Evolutionary conservation across 805 yeast genomes (phyloP), one percentile per base, ranked within the genome.

Genomic region (Teunomyces gatunensis): DNA sequence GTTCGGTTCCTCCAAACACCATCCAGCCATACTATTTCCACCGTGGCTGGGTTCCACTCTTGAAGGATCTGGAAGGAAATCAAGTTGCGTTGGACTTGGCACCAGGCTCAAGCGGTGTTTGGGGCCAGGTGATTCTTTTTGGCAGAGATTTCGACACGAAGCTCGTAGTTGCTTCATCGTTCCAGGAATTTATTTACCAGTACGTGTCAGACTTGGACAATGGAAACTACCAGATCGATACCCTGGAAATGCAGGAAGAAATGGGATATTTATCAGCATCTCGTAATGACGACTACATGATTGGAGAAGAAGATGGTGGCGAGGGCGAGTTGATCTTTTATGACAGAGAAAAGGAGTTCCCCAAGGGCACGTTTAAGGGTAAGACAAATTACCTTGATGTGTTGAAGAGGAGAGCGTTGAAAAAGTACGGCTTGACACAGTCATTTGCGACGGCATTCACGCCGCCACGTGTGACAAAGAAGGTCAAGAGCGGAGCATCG

Each of bases 71-170:
- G 46, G 85, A 83, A 18, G 99, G 99, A 40, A 92, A 92, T 69
- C 91, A 90, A 65, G 84, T 92, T 53, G 99, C 90, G 45, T 73
- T 94, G 12, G 99, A 92, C 68, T 75, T 92, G 50, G 64, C 73
- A 7, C 71, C 73, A 0, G 96, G 89, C 6, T 78, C 84, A 7
- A 69, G 70, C 23, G 96, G 97, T 39, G 76, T 73, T 48, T 83
- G 87, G 79, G 99, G 98, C 33, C 99, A 92, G 69, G 85, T 94
- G 15, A 92, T 92, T 52, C 61, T 91, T 46, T 92, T 88, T 65
- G 99, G 99, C 34, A 83, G 97, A 61, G 98, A 92, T 54, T 92
- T 84, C 61, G 98, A 92, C 69, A 81, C 87, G 33, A 92, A 92
- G 64, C 89, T 80, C 65, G 91, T 87, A 33, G 74, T 94, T 47